These are phyloP conservation scores for Bombardia bombarda DNA, from an alignment of 495 filamentous ascomycete genomes.

Conservation along the genomic window DNA sequence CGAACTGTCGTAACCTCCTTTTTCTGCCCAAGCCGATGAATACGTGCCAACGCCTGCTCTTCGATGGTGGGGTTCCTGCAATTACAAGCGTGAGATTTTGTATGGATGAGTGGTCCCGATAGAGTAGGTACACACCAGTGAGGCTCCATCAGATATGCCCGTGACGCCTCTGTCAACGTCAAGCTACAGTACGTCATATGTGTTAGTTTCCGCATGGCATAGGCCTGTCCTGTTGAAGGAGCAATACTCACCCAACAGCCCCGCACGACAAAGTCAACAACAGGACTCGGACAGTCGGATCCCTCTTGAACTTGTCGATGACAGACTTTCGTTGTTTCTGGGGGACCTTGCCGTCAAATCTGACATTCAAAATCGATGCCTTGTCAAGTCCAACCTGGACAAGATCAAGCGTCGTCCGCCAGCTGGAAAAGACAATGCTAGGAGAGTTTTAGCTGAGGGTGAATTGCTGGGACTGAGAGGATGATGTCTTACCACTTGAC, in stretches of 20 bases:
- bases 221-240: neutral
- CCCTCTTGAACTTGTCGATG: slow-evolving; percentile 23
- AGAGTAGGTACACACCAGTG: slow-evolving; percentile 17
- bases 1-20: slow-evolving; percentile 29
- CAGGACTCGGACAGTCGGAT: slow-evolving; percentile 21
- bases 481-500: slow-evolving; percentile 18
- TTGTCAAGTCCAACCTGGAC: slow-evolving; percentile 26
- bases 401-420: slow-evolving; percentile 37
- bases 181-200: slow-evolving; percentile 11
- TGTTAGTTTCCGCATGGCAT: neutral
- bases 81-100: neutral
- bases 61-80: slow-evolving; percentile 36
- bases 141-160: slow-evolving; percentile 35
- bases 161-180: slow-evolving; percentile 27
- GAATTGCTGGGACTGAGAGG: neutral
- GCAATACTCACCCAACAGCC: slow-evolving; percentile 25
- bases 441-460: neutral
- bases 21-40: slow-evolving; percentile 31
- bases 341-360: slow-evolving; percentile 38
- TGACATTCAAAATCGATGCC: slow-evolving; percentile 18
- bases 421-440: slow-evolving; percentile 39
- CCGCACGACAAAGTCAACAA: slow-evolving; percentile 34
- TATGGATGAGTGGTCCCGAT: neutral
- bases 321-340: slow-evolving; percentile 25
- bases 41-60: slow-evolving; percentile 31